These are phyloP conservation scores for Coemansia sp. DNA, from an alignment of 192 early-diverging fungal species.

Conservation along the genomic window DNA sequence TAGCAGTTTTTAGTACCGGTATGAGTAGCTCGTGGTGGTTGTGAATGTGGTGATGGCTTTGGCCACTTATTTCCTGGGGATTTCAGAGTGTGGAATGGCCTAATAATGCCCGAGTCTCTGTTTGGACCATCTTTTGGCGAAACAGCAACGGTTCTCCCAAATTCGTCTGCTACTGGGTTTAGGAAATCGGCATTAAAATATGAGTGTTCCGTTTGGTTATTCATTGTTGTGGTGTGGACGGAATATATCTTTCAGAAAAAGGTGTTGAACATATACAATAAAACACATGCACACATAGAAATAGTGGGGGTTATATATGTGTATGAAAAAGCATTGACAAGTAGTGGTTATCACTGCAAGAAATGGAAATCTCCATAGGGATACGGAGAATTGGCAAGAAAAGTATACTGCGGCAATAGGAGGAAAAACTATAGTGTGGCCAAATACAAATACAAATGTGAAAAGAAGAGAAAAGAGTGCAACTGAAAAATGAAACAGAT, in stretches of 20 bases:
- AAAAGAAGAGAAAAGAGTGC: background rate
- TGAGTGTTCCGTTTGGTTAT: background rate
- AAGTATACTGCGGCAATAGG: too few species aligned
- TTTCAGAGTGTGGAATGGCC: constrained; percentile 28
- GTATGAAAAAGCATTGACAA: background rate
- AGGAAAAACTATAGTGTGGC: too few species aligned
- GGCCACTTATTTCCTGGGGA: background rate
- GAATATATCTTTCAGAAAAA: background rate
- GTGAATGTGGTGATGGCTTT: constrained; percentile 7
- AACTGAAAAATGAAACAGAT: background rate
- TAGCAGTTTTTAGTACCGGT: constrained; percentile 16
- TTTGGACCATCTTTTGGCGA: background rate
- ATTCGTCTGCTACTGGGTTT: constrained; percentile 1
- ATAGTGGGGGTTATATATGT: background rate
- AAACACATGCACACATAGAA: background rate
- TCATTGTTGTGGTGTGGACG: background rate
- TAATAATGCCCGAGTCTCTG: constrained; percentile 23
- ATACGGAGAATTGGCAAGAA: too few species aligned
- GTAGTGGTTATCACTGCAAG: background rate
- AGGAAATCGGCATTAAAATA: background rate
- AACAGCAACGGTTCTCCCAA: background rate
- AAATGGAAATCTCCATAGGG: too few species aligned
- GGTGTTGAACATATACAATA: background rate
- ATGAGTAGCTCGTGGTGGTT: constrained; percentile 15
- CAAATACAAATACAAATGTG: background rate